phyloP scores from a whole-genome alignment of 306 rosid genomes.

The Morella rubra region DNA sequence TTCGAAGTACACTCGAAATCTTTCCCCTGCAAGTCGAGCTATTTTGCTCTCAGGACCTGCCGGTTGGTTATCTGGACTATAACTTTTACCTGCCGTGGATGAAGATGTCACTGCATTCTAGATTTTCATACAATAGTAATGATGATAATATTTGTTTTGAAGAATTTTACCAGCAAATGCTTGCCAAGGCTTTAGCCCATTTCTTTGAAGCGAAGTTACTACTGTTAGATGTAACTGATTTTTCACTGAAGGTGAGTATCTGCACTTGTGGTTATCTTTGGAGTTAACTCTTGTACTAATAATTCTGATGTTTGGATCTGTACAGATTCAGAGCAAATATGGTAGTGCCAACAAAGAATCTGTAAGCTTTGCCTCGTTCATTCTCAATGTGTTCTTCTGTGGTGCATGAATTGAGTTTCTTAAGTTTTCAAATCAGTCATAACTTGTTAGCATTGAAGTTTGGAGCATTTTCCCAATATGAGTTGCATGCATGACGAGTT shows the following conservation, averaged over 20 bases:
- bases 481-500: neutral
- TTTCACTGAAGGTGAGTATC: conserved; percentile 66
- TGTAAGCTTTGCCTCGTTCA: conserved; percentile 45
- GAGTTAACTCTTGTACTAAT: neutral
- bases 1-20: conserved; percentile 81
- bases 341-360: conserved; percentile 62
- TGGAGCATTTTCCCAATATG: neutral
- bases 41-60: conserved; percentile 95
- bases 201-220: conserved; percentile 89
- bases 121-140: conserved; percentile 4
- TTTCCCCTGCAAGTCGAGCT: conserved; percentile 92
- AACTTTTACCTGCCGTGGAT: neutral
- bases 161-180: conserved; percentile 95
- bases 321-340: conserved; percentile 84
- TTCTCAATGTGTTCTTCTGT: neutral
- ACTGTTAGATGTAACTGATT: conserved; percentile 81
- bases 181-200: conserved; percentile 97
- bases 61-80: conserved; percentile 41
- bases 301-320: conserved; percentile 14
- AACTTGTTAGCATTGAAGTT: neutral
- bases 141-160: conserved; percentile 19
- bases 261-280: conserved; percentile 1
- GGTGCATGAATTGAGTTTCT: neutral
- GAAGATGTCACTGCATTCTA: neutral
- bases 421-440: neutral